Conservation (phyloP, 1,139 yeast species). For the Yamadazyma atlantica region DNA sequence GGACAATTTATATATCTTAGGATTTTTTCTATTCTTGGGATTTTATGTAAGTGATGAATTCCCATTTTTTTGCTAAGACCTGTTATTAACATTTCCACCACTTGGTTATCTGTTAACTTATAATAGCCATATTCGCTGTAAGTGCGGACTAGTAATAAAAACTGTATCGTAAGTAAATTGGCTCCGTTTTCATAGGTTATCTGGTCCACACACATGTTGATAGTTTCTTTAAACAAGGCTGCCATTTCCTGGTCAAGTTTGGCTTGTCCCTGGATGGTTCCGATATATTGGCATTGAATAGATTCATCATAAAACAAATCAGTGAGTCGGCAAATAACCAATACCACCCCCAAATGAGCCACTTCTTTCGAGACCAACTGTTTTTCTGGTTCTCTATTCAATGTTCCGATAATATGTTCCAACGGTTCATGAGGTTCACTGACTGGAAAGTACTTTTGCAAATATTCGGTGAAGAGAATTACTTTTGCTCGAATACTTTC, state of each 20-base stretch:
- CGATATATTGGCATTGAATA: too few species aligned
- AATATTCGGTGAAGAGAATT: neutral
- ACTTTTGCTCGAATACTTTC: neutral
- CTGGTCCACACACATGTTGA: slow-evolving; percentile 1
- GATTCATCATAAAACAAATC: neutral
- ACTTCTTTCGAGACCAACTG: neutral
- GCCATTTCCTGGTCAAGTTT: neutral
- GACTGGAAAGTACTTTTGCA: neutral
- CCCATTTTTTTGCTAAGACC: neutral
- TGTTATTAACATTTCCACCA: neutral
- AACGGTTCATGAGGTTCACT: neutral
- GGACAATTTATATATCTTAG: neutral
- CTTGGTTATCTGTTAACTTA: neutral
- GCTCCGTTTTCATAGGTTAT: neutral
- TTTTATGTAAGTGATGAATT: neutral
- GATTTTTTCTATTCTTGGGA: neutral
- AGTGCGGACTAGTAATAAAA: neutral
- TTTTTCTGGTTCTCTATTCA: too few species aligned
- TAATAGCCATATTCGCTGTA: slow-evolving; percentile 1
- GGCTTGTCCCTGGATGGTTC: too few species aligned
- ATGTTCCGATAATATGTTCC: too few species aligned
- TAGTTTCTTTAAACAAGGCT: neutral
- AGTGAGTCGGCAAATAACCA: neutral
- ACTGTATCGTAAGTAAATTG: neutral
- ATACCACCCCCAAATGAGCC: neutral